Base-by-base conservation (phyloP, 345 rosid genomes). In the Dipteronia sinensis region DNA sequence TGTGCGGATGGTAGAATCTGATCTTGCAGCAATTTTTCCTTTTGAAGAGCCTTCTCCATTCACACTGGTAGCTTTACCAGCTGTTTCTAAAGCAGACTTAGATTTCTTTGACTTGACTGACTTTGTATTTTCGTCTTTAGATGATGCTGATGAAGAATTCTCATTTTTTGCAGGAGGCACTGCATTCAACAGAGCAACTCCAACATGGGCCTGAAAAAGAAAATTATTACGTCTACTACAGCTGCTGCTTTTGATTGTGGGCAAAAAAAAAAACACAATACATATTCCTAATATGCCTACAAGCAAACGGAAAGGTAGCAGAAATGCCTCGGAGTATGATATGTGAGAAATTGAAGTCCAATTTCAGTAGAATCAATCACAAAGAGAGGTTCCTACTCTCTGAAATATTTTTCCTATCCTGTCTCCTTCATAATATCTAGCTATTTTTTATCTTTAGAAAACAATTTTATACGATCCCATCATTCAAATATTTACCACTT, bases 161-260 rank as follows among this genome's bases (percentile, higher is more conserved):
- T 87, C 90, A 56, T 73, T 83, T 82, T 87, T 77, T 17, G 88
- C 10, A 40, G 97, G 98, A 76, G 93, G 93, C 64, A 88, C 85
- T 7, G 91, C 88, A 79, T 95, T 95, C 83, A 93, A 83, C 67
- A 93, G 84, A 62, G 99, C 99, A 77, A 96, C 98, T 79, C 98
- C 98, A 47, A 97, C 98, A 74, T 94, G 91, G 64, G 98, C 99
- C 99, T 97, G 84, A 69, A 74, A 15, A 64, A 49, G 66, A 71
- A 82, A 69, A 56, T 22, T 38, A 62, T 64, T n/a, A 59, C 0
- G 65, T 63, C 59, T 46, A 34, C 64, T 67, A 44, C 23, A 20
- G 9, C 62, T 49, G 49, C 67, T 8, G 22, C 59, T 34, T 38
- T 29, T 55, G 25, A 47, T n/a, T 20, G 22, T 34, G 20, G 46